Evolutionary conservation across 1,139 yeast species (phyloP).

Genomic region (Taiozyma sp.): DNA sequence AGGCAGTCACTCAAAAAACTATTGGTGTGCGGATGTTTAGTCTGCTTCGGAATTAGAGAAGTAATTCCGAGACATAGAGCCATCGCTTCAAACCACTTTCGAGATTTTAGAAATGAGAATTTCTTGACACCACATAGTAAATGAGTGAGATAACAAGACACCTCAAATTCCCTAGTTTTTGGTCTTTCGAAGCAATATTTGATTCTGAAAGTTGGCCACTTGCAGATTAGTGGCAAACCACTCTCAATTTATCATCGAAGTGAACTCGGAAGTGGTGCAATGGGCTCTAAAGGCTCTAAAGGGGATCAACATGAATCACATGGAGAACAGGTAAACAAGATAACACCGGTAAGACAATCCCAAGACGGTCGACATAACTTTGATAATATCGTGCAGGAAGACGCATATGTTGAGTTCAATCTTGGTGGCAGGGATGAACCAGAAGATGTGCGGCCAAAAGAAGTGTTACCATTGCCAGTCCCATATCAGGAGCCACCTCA

Average conservation of each 20-base stretch:
- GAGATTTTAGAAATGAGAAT: background rate
- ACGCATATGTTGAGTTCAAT: conserved; percentile 17
- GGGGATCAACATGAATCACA: background rate
- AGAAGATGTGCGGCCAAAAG: background rate
- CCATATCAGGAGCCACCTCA: background rate
- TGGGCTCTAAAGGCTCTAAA: background rate
- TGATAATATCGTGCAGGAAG: background rate
- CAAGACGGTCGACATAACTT: background rate
- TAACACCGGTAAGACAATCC: background rate
- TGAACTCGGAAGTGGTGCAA: background rate
- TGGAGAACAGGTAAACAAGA: background rate
- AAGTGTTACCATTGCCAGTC: background rate
- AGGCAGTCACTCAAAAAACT: background rate
- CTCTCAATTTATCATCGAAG: no score
- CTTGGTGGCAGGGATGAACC: conserved; percentile 12
- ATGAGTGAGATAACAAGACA: background rate
- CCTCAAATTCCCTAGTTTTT: background rate
- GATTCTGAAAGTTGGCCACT: background rate
- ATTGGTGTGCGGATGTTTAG: background rate
- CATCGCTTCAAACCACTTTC: background rate
- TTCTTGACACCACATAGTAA: background rate
- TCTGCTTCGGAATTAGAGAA: background rate
- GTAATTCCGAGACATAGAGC: background rate
- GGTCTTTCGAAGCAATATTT: background rate
- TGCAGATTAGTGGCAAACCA: background rate